Evolutionary conservation across 345 rosid species (phyloP).

Genomic region (Eucalyptus sp.): DNA sequence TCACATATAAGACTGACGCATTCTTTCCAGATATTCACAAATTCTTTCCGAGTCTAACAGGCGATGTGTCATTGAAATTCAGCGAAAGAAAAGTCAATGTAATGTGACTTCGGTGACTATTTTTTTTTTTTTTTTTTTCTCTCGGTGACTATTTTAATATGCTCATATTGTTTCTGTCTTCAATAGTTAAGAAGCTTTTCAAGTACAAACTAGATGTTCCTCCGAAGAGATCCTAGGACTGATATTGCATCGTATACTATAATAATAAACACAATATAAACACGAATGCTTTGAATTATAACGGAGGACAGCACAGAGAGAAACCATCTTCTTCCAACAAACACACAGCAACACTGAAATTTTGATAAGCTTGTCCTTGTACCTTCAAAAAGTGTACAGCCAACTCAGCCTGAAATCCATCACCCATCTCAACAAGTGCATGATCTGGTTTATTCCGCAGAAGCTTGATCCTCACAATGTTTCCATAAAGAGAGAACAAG

Average conservation of each 20-base stretch:
- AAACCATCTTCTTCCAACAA: not conserved
- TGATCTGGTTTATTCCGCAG: constrained; percentile 97
- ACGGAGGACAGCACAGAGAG: not conserved
- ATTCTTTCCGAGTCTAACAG: not conserved
- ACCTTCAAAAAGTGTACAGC: constrained; percentile 98
- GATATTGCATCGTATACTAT: not conserved
- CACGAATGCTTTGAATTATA: not conserved
- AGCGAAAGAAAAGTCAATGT: not conserved
- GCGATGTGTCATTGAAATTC: not conserved
- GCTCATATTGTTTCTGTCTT: not conserved
- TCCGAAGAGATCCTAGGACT: not conserved
- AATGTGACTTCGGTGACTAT: not conserved
- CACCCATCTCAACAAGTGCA: constrained; percentile 98
- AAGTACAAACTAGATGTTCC: not conserved
- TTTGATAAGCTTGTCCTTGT: not conserved
- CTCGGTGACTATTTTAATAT: not conserved
- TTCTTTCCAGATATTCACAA: not conserved
- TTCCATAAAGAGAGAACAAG: constrained; percentile 90
- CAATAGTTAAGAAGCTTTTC: not conserved
- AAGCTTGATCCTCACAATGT: constrained; percentile 85
- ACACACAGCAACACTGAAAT: not conserved
- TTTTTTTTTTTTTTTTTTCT: not conserved
- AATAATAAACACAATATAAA: not conserved
- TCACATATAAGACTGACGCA: not conserved
- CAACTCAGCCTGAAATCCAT: constrained; percentile 94